Conservation (phyloP, 371 early-diverging fungal genomes). For the Mortierella sp. region DNA sequence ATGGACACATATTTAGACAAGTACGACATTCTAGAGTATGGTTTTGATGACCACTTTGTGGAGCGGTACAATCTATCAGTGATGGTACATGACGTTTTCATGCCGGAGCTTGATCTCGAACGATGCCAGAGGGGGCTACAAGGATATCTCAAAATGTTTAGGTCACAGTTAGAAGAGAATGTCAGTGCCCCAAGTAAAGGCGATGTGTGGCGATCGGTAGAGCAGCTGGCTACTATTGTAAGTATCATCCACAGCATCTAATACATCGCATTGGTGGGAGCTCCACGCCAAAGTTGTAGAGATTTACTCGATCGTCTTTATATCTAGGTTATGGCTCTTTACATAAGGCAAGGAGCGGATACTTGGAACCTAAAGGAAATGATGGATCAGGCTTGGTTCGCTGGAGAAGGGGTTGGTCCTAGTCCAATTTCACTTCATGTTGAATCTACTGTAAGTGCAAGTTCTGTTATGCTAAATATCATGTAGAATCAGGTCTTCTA, state of each 20-base stretch:
- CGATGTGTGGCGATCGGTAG: slow-evolving; percentile 9
- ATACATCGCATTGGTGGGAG: not conserved
- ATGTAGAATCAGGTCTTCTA: not conserved
- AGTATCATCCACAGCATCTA: not conserved
- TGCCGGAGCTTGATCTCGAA: slow-evolving; percentile 13
- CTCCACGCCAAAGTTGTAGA: no score
- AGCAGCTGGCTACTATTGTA: slow-evolving; percentile 27
- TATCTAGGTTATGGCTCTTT: slow-evolving; percentile 24
- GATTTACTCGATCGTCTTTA: no score
- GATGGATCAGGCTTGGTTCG: slow-evolving; percentile 10
- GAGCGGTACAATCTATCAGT: slow-evolving; percentile 22
- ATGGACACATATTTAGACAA: slow-evolving; percentile 17
- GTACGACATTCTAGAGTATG: slow-evolving; percentile 23
- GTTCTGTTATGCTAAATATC: not conserved
- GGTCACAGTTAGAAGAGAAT: slow-evolving; percentile 1
- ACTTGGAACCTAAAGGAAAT: slow-evolving; percentile 3
- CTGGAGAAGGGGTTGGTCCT: not conserved
- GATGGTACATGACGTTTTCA: slow-evolving; percentile 15
- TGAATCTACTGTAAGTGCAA: not conserved
- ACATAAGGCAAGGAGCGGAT: not conserved
- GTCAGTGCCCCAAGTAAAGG: not conserved
- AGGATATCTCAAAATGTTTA: slow-evolving; percentile 20
- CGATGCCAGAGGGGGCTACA: slow-evolving; percentile 7
- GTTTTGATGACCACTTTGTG: slow-evolving; percentile 14
- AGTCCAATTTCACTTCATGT: slow-evolving; percentile 1